A percentile compares a stretch with the other conserved stretches of the same genome.
phyloP scores from a whole-genome alignment of 1,284 basidiomycete species.

The Takashimella tepidaria region DNA sequence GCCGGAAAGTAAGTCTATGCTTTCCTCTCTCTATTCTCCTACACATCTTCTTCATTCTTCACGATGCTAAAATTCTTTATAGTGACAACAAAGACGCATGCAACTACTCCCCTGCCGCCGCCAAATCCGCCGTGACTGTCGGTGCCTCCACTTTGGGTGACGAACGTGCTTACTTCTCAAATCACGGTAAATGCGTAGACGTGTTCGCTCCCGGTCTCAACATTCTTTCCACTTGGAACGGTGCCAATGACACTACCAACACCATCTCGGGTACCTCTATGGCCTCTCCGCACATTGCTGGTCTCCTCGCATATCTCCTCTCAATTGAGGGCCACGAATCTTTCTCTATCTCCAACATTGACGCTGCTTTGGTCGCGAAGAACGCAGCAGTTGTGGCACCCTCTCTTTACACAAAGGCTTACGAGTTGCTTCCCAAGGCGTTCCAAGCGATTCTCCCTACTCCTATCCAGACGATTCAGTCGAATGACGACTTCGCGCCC shows the following conservation, averaged over 20 bases:
- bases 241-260: slow-evolving; percentile 56
- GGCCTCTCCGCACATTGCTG: slow-evolving; percentile 58
- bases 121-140: slow-evolving; percentile 74
- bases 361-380: slow-evolving; percentile 19
- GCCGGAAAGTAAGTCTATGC: slow-evolving; percentile 58
- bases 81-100: slow-evolving; percentile 61
- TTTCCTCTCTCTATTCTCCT: slow-evolving; percentile 14
- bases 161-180: slow-evolving; percentile 83
- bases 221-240: slow-evolving; percentile 73
- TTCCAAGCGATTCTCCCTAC: slow-evolving; percentile 37
- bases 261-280: slow-evolving; percentile 60
- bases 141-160: slow-evolving; percentile 76
- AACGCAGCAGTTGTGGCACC: slow-evolving; percentile 47
- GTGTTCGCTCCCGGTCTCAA: slow-evolving; percentile 77
- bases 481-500: slow-evolving; percentile 24
- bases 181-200: slow-evolving; percentile 71
- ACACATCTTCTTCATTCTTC: slow-evolving; percentile 3
- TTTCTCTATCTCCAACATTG: slow-evolving; percentile 50
- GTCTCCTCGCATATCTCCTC: slow-evolving; percentile 76
- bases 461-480: slow-evolving; percentile 30
- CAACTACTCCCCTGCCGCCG: slow-evolving; percentile 71
- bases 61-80: slow-evolving; percentile 9
- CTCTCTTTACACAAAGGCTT: slow-evolving; percentile 50
- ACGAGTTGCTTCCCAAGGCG: slow-evolving; percentile 42
- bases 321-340: slow-evolving; percentile 65